phyloP scores from a whole-genome alignment of 129 eudicot genomes.

The Tagetes erecta region DNA sequence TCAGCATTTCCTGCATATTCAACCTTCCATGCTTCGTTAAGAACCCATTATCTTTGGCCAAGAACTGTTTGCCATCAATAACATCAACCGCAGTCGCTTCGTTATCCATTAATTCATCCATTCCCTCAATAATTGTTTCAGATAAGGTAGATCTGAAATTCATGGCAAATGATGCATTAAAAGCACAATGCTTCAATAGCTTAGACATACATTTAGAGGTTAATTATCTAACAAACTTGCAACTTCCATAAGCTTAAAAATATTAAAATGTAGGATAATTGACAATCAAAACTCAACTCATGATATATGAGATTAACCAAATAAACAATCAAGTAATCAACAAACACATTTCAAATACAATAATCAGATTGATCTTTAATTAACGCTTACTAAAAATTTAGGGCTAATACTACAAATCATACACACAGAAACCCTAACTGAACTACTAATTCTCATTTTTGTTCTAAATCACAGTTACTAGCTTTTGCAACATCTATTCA shows the following conservation, averaged over 20 bases:
- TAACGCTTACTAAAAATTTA: neutral
- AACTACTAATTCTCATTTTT: constrained; percentile 1
- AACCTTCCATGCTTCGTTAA: constrained; percentile 40
- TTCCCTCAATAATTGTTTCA: constrained; percentile 14
- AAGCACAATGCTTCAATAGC: too few species aligned
- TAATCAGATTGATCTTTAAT: constrained; percentile 12
- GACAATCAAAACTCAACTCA: neutral
- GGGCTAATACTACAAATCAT: neutral
- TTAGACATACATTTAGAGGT: too few species aligned
- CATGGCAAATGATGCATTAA: constrained; percentile 1
- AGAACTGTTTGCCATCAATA: constrained; percentile 33
- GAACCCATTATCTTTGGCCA: constrained; percentile 46
- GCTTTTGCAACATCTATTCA: too few species aligned
- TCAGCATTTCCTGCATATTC: constrained; percentile 43
- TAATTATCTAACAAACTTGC: neutral
- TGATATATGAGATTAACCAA: constrained; percentile 1
- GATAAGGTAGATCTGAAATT: constrained; percentile 29
- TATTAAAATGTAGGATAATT: neutral
- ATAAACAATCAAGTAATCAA: neutral
- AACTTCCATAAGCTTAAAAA: neutral
- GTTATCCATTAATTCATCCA: constrained; percentile 61
- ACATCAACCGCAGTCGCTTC: constrained; percentile 42
- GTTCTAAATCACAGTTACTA: neutral
- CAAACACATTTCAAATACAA: constrained; percentile 4
- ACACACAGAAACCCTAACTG: constrained; percentile 9